These are phyloP conservation scores for Podosphaera fusca DNA, from an alignment of 2,329 filamentous ascomycete species.

Conservation along the genomic window DNA sequence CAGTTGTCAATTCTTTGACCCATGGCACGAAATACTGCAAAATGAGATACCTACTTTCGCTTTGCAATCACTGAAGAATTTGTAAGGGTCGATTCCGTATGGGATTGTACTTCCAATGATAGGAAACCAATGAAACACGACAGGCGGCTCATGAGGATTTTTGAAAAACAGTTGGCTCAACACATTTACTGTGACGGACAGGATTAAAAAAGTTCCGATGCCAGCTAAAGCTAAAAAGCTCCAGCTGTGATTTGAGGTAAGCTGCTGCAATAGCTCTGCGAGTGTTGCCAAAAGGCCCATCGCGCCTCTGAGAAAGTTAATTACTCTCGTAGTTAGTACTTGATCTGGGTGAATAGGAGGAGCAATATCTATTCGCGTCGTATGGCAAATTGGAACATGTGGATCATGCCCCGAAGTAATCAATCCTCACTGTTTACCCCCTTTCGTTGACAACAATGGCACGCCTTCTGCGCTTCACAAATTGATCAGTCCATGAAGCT, in stretches of 20 bases:
- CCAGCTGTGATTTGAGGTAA: conserved; percentile 12
- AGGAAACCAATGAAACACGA: conserved; percentile 65
- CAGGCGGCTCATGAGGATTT: conserved; percentile 57
- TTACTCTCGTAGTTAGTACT: too few species aligned
- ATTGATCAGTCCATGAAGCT: too few species aligned
- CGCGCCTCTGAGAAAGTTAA: too few species aligned
- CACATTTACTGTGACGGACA: conserved; percentile 56
- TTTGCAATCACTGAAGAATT: conserved; percentile 54
- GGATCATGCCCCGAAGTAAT: too few species aligned
- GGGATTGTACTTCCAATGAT: conserved; percentile 75
- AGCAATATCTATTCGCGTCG: too few species aligned
- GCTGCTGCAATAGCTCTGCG: conserved; percentile 15
- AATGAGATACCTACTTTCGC: conserved; percentile 36
- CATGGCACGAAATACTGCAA: conserved; percentile 16
- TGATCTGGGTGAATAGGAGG: too few species aligned
- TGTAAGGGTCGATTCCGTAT: conserved; percentile 85
- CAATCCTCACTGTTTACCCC: too few species aligned
- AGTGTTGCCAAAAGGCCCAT: too few species aligned
- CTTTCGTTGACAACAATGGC: too few species aligned
- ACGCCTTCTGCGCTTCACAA: too few species aligned
- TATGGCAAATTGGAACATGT: too few species aligned
- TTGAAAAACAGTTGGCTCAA: conserved; percentile 56
- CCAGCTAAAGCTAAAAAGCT: conserved; percentile 10
- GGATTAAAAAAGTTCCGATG: conserved; percentile 20
- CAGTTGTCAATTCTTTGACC: conserved; percentile 4